Conservation (phyloP, 2,329 filamentous ascomycete species). For the Lasiodiplodia sp. region DNA sequence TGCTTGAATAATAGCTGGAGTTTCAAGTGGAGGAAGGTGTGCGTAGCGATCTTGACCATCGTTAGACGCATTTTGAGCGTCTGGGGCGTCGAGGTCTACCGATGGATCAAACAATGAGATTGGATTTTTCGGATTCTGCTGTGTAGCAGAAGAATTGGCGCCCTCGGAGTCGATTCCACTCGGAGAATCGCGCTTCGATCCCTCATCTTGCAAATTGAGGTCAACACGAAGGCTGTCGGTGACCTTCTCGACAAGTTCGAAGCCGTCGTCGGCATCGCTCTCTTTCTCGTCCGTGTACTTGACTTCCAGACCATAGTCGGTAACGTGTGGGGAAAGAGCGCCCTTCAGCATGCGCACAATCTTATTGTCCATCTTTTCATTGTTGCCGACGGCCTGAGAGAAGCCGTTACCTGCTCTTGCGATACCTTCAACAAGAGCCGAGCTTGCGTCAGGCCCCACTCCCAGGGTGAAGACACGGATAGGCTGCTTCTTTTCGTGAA, state of each 20-base stretch:
- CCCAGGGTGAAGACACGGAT: slow-evolving; percentile 66
- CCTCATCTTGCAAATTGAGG: slow-evolving; percentile 37
- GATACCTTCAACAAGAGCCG: slow-evolving; percentile 65
- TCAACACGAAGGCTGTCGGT: slow-evolving; percentile 57
- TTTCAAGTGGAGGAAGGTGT: slow-evolving; percentile 60
- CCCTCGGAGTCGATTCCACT: neutral
- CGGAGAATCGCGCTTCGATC: slow-evolving; percentile 11
- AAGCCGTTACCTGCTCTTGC: slow-evolving; percentile 66
- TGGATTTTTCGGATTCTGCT: slow-evolving; percentile 44
- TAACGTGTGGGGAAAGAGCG: slow-evolving; percentile 70
- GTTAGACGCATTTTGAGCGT: slow-evolving; percentile 38
- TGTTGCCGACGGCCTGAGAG: slow-evolving; percentile 65
- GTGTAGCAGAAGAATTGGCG: neutral
- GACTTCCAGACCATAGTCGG: slow-evolving; percentile 69
- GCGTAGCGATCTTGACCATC: slow-evolving; percentile 50
- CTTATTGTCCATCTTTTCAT: slow-evolving; percentile 73
- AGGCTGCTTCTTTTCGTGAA: slow-evolving; percentile 49
- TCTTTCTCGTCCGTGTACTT: slow-evolving; percentile 57
- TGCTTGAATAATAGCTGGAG: slow-evolving; percentile 68
- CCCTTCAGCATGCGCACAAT: slow-evolving; percentile 78
- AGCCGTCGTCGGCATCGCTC: slow-evolving; percentile 57
- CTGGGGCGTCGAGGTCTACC: slow-evolving; percentile 53
- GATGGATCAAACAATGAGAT: slow-evolving; percentile 68
- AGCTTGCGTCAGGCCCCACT: slow-evolving; percentile 62
- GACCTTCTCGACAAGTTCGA: slow-evolving; percentile 68